These are phyloP conservation scores for Anthostomella pinea DNA, from an alignment of 2,329 filamentous ascomycete species.

Conservation along the genomic window DNA sequence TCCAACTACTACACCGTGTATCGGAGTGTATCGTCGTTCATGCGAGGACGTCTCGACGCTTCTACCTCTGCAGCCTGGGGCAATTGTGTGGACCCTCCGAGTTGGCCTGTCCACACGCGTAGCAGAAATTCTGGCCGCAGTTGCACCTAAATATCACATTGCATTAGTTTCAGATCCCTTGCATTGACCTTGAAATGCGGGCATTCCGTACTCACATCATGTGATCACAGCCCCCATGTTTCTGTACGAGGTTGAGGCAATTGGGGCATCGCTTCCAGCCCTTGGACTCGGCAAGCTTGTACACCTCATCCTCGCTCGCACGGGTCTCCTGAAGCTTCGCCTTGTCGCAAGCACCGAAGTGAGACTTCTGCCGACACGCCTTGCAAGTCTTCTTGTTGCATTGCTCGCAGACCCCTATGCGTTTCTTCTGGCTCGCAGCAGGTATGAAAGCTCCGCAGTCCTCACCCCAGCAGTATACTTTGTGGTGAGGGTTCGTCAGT, in stretches of 20 bases:
- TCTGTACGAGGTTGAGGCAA: slow-evolving; percentile 17
- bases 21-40: too few species aligned
- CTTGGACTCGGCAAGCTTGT: slow-evolving; percentile 7
- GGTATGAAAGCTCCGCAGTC: slow-evolving; percentile 17
- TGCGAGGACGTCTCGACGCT: too few species aligned
- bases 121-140: slow-evolving; percentile 21
- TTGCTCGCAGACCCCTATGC: slow-evolving; percentile 9
- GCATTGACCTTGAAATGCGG: background rate
- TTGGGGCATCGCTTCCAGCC: slow-evolving; percentile 24
- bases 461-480: slow-evolving; percentile 16
- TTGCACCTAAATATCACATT: slow-evolving; percentile 11
- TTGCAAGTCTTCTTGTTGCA: slow-evolving; percentile 19
- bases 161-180: background rate
- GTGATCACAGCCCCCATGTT: slow-evolving; percentile 16
- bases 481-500: slow-evolving; percentile 4
- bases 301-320: slow-evolving; percentile 2
- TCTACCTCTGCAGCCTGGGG: too few species aligned
- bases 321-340: background rate
- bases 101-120: slow-evolving; percentile 15
- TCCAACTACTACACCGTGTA: too few species aligned
- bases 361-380: slow-evolving; percentile 16
- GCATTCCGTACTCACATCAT: slow-evolving; percentile 12
- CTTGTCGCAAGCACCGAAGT: slow-evolving; percentile 18
- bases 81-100: too few species aligned
- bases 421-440: background rate